phyloP scores from a whole-genome alignment of 164 flowering plant genomes.

The Sedum album region DNA sequence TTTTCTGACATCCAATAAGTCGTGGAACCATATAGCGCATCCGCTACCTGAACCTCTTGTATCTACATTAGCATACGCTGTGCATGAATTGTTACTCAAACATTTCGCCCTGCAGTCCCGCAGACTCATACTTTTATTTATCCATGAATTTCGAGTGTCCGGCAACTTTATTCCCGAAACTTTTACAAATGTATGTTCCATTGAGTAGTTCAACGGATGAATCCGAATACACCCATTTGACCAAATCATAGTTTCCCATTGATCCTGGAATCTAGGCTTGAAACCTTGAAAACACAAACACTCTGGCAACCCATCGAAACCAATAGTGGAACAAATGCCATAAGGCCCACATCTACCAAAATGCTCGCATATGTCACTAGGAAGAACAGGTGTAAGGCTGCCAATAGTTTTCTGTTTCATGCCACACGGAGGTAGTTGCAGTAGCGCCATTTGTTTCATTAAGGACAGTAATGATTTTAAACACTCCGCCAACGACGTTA shows the following conservation, averaged over 20 bases:
- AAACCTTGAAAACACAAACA: background rate
- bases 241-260: slow-evolving; percentile 3
- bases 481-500: background rate
- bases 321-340: slow-evolving; percentile 17
- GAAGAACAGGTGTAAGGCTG: background rate
- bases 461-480: slow-evolving; percentile 1
- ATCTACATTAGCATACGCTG: slow-evolving; percentile 11
- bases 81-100: background rate
- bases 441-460: background rate
- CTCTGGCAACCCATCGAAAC: slow-evolving; percentile 1
- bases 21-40: slow-evolving; percentile 22
- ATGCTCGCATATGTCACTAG: background rate
- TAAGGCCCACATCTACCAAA: background rate
- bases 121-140: background rate
- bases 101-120: background rate
- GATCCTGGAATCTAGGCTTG: background rate
- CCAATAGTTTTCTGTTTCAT: background rate
- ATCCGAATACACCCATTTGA: background rate
- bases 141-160: slow-evolving; percentile 11
- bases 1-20: slow-evolving; percentile 26
- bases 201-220: background rate
- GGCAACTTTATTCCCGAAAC: background rate
- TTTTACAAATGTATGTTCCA: background rate
- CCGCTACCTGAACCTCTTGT: background rate
- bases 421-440: background rate